Evolutionary conservation across 2,329 filamentous ascomycete species (phyloP).

Genomic region (Xylariales sp.): DNA sequence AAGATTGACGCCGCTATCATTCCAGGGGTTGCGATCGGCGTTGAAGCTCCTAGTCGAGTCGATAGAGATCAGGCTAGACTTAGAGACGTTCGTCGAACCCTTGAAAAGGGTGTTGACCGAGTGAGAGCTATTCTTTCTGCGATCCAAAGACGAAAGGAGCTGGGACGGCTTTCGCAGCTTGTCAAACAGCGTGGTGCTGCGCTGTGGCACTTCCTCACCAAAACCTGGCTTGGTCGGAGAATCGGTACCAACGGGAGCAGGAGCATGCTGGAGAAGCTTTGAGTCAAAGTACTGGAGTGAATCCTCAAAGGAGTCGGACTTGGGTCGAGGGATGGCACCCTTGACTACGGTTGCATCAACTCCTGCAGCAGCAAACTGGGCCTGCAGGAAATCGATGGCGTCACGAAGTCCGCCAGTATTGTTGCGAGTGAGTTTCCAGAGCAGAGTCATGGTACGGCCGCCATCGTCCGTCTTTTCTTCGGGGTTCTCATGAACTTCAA

Average conservation of each 20-base stretch:
- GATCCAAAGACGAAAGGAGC: constrained; percentile 75
- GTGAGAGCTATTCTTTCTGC: constrained; percentile 89
- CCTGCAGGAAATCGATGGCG: constrained; percentile 89
- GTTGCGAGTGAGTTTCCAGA: constrained; percentile 89
- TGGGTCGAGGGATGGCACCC: constrained; percentile 93
- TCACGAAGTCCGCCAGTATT: constrained; percentile 94
- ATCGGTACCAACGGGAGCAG: constrained; percentile 73
- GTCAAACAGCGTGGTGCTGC: constrained; percentile 78
- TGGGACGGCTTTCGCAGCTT: constrained; percentile 92
- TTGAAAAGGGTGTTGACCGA: constrained; percentile 89
- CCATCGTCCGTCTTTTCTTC: constrained; percentile 56
- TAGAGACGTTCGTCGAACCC: constrained; percentile 84
- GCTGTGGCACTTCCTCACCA: constrained; percentile 75
- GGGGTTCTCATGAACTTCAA: constrained; percentile 65
- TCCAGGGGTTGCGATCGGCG: constrained; percentile 95
- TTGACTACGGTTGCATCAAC: constrained; percentile 85
- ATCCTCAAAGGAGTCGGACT: constrained; percentile 98
- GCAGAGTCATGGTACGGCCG: constrained; percentile 55
- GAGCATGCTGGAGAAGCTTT: constrained; percentile 90
- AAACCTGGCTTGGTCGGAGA: constrained; percentile 86
- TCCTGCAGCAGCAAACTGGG: constrained; percentile 79
- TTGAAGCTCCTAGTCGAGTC: constrained; percentile 88
- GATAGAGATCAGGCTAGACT: constrained; percentile 92
- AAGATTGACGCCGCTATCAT: constrained; percentile 93
- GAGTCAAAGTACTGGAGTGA: constrained; percentile 96